Percentiles rank a stretch among this genome's conserved stretches.
These are phyloP conservation scores for Phytophthora gonapodyides DNA, from an alignment of 352 stramenopile species.

Conservation along the genomic window DNA sequence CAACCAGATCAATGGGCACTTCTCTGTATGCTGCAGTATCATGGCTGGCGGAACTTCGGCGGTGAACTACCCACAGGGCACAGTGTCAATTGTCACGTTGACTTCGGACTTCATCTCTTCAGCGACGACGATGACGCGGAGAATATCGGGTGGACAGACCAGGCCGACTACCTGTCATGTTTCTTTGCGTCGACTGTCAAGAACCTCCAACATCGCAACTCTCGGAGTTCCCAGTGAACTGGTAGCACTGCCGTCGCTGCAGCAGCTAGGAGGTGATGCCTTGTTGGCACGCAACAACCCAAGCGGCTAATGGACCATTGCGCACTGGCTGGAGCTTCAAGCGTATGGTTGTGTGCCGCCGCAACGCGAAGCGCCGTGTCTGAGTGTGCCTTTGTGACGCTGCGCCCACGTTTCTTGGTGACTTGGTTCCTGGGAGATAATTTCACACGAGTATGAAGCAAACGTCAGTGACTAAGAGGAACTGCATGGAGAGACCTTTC, in stretches of 20 bases:
- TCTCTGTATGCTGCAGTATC: conserved; percentile 16
- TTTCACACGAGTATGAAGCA: too few relatives aligned
- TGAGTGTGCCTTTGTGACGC: too few relatives aligned
- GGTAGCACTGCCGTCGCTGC: conserved; percentile 12
- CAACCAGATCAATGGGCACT: too few relatives aligned
- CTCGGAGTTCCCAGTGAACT: conserved; percentile 21
- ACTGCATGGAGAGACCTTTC: too few relatives aligned
- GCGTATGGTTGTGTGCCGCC: too few relatives aligned
- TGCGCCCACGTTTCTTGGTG: too few relatives aligned
- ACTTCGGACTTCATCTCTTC: conserved; percentile 25
- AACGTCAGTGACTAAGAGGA: too few relatives aligned
- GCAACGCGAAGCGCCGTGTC: too few relatives aligned
- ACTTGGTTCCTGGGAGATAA: too few relatives aligned
- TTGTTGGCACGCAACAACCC: too few relatives aligned
- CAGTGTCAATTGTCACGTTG: conserved; percentile 34
- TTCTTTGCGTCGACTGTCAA: conserved; percentile 30
- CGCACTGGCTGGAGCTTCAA: too few relatives aligned
- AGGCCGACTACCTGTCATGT: conserved; percentile 21
- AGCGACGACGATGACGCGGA: conserved; percentile 25
- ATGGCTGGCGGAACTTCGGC: conserved; percentile 27
- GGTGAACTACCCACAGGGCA: conserved; percentile 34
- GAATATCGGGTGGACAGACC: conserved; percentile 31
- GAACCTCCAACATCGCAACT: conserved; percentile 37
- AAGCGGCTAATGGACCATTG: too few relatives aligned
- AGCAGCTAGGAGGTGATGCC: conserved; percentile 9